phyloP scores from a whole-genome alignment of 2,329 filamentous ascomycete species.

The Pyricularia pennisetigena region DNA sequence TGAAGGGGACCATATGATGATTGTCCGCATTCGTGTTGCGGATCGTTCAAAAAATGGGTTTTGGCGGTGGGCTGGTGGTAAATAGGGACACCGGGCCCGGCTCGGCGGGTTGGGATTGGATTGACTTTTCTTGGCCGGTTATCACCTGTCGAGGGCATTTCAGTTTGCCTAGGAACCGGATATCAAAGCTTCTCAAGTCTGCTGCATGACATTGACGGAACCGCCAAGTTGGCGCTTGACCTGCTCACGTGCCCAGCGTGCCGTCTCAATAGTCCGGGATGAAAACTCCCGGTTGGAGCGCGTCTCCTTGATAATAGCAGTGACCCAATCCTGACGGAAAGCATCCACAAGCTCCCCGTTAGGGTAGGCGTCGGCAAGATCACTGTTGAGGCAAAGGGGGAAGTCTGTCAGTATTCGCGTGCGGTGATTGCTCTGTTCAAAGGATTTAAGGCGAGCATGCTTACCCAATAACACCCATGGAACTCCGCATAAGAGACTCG shows the following conservation, averaged over 20 bases:
- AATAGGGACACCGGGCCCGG: background rate
- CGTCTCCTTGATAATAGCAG: constrained; percentile 81
- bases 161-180: background rate
- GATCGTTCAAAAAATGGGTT: background rate
- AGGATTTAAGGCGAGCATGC: constrained; percentile 15
- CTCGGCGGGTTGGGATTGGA: background rate
- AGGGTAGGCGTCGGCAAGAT: constrained; percentile 88
- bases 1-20: background rate
- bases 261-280: constrained; percentile 80
- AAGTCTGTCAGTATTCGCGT: background rate
- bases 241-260: constrained; percentile 94
- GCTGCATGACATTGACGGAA: constrained; percentile 38
- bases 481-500: constrained; percentile 83
- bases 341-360: constrained; percentile 74
- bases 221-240: constrained; percentile 80
- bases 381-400: constrained; percentile 41
- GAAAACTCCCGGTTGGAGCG: constrained; percentile 82
- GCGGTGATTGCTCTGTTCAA: background rate
- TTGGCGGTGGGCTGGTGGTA: background rate
- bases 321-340: constrained; percentile 90
- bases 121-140: background rate
- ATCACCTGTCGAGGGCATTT: background rate
- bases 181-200: constrained; percentile 26
- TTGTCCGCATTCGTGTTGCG: background rate
- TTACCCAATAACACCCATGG: constrained; percentile 96